Evolutionary conservation across 441 rosid species (phyloP).

Genomic region (Gossypium aridum): DNA sequence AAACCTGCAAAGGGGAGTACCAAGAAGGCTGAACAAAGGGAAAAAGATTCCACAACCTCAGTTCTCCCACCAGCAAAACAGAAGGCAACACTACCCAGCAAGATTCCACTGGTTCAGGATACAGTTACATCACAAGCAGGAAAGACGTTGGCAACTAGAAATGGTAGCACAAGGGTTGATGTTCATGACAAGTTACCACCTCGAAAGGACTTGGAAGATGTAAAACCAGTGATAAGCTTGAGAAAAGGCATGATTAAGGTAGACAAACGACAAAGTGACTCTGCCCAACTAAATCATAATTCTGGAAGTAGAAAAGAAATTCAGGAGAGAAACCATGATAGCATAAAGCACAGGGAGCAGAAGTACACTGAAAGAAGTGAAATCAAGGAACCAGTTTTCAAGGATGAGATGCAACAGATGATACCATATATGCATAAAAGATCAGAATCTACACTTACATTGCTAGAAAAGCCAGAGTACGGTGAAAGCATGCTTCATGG

Average conservation of each 20-base stretch:
- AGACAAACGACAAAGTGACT: conserved; percentile 25
- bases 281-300: conserved; percentile 12
- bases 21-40: conserved; percentile 17
- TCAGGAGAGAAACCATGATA: conserved; percentile 32
- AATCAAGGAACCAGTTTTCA: conserved; percentile 21
- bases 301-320: conserved; percentile 27
- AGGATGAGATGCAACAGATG: conserved; percentile 33
- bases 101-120: conserved; percentile 23
- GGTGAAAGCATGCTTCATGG: conserved; percentile 21
- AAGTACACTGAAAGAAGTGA: conserved; percentile 26
- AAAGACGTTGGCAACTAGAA: conserved; percentile 18
- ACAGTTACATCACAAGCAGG: conserved; percentile 17
- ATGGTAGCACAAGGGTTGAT: conserved; percentile 24
- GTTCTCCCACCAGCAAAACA: conserved; percentile 15
- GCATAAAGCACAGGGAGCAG: conserved; percentile 24
- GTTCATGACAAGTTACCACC: conserved; percentile 25
- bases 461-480: conserved; percentile 21
- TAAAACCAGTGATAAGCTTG: conserved; percentile 22
- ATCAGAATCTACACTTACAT: conserved; percentile 20
- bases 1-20: conserved; percentile 27
- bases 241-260: conserved; percentile 18
- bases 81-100: conserved; percentile 28
- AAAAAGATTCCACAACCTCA: conserved; percentile 20
- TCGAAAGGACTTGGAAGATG: conserved; percentile 26
- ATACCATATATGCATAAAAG: conserved; percentile 20